These are phyloP conservation scores for Zizania palustris DNA, from an alignment of 202 grass and related monocot species.

Conservation along the genomic window DNA sequence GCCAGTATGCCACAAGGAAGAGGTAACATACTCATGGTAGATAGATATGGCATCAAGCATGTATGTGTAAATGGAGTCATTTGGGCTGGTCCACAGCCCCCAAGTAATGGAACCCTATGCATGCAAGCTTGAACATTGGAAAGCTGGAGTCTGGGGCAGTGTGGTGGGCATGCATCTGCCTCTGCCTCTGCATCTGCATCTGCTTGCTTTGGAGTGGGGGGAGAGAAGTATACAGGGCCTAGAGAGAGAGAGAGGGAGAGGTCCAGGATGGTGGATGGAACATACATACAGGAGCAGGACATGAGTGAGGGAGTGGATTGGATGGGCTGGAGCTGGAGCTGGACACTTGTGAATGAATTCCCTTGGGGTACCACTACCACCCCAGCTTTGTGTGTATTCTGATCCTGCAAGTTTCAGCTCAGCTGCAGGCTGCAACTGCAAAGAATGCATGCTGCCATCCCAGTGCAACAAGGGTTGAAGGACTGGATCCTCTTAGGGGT, in stretches of 20 bases:
- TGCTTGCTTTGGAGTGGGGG: constrained; percentile 24
- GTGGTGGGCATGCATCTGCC: constrained; percentile 38
- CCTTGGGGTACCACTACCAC: background rate
- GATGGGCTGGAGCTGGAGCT: background rate
- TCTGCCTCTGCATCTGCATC: constrained; percentile 27
- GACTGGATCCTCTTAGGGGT: constrained; percentile 45
- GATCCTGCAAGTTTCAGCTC: constrained; percentile 22
- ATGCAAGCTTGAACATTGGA: constrained; percentile 38
- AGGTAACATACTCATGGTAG: too few species aligned
- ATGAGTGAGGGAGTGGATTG: constrained; percentile 31
- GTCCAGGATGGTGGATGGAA: constrained; percentile 25
- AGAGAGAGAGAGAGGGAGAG: constrained; percentile 46
- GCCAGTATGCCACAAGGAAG: too few species aligned
- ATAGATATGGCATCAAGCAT: background rate
- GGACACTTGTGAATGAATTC: constrained; percentile 26
- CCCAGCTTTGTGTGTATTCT: constrained; percentile 2
- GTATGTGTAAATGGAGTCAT: background rate
- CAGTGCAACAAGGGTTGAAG: background rate
- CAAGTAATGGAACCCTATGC: constrained; percentile 15
- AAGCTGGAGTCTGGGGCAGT: constrained; percentile 38
- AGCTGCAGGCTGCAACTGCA: constrained; percentile 21
- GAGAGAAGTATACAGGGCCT: constrained; percentile 43
- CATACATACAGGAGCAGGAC: background rate
- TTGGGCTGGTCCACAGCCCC: constrained; percentile 34
- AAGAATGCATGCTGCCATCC: background rate